phyloP scores from a whole-genome alignment of 2,329 filamentous ascomycete genomes.

The Monosporascus sp. region DNA sequence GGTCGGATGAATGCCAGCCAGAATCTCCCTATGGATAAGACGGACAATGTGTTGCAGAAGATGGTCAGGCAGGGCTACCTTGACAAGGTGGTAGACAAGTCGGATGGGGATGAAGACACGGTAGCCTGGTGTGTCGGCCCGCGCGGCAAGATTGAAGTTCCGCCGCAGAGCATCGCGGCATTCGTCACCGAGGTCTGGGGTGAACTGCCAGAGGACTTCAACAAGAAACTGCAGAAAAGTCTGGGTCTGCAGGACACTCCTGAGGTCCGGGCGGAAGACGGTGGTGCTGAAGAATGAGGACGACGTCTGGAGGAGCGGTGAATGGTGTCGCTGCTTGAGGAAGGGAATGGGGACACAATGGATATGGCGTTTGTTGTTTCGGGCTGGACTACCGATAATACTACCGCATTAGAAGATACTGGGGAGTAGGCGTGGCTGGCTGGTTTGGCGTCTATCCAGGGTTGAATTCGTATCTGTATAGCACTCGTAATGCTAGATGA shows the following conservation, averaged over 20 bases:
- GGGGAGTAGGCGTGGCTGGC: background rate
- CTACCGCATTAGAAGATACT: background rate
- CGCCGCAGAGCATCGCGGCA: conserved; percentile 66
- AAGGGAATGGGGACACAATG: background rate
- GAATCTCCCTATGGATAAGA: conserved; percentile 69
- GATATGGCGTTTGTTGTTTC: background rate
- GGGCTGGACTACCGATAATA: background rate
- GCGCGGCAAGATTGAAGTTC: conserved; percentile 79
- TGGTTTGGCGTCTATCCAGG: background rate
- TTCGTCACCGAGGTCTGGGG: conserved; percentile 61
- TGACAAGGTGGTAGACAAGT: conserved; percentile 63
- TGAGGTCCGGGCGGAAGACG: conserved; percentile 12
- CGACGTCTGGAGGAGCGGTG: conserved; percentile 2
- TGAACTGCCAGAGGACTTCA: conserved; percentile 46
- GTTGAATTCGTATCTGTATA: background rate
- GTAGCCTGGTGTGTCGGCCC: conserved; percentile 82
- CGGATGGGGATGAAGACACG: conserved; percentile 63
- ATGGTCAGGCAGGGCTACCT: conserved; percentile 83
- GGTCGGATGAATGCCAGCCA: conserved; percentile 68
- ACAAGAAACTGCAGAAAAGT: conserved; percentile 56
- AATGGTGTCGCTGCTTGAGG: background rate
- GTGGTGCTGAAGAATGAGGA: conserved; percentile 12
- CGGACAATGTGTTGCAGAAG: conserved; percentile 66
- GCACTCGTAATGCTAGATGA: background rate
- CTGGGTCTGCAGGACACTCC: conserved; percentile 43